Evolutionary conservation across 192 early-diverging fungal species (phyloP), one percentile per base, ranked within the genome.

Genomic region (Jimgerdemannia lactiflua): DNA sequence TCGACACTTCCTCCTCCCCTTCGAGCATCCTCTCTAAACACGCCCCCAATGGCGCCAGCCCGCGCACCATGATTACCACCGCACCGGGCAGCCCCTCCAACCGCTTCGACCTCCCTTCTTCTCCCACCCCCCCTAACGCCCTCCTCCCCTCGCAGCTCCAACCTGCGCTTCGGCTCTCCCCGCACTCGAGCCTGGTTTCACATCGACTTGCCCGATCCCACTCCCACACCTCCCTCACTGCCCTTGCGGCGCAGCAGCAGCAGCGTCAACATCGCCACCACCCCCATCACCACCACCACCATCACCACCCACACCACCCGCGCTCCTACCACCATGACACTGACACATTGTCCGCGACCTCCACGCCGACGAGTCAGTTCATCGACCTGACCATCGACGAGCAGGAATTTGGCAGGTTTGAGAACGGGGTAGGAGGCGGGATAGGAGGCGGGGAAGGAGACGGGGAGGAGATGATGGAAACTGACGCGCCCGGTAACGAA

Each of bases 381-480:
- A 59, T 59, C 14, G 49, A 59, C 49, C 49, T 59, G 14, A 59
- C 49, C 49, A 59, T 59, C 49, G 49, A 59, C 49, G 49, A 59
- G 14, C 49, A 6, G 2, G 49, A 59, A 2, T 14, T 59, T 6
- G 49, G 8, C 14, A 14, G 49, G 49, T 0, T 59, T 14, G 49
- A 6, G 49, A 6, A 59, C 8, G 14, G 49, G 49, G 2, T 14
- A 59, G 49, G 14, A 14, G 49, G 14, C 49, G 14, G 18, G 29
- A 68, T 68, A 9, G 67, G 40, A 9, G 9, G 19, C 67, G 67
- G 18, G 67, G 19, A 0, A 7, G 67, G 18, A 41, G 19, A 2
- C 67, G 19, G 67, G 9, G 49, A 6, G 14, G 49, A 14, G 18
- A 85, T 80, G 20, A 89, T 86, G 72, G 83, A 85, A 20, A 77